Conservation (phyloP, 2,329 filamentous ascomycete genomes). For the Diaporthe caulivora region DNA sequence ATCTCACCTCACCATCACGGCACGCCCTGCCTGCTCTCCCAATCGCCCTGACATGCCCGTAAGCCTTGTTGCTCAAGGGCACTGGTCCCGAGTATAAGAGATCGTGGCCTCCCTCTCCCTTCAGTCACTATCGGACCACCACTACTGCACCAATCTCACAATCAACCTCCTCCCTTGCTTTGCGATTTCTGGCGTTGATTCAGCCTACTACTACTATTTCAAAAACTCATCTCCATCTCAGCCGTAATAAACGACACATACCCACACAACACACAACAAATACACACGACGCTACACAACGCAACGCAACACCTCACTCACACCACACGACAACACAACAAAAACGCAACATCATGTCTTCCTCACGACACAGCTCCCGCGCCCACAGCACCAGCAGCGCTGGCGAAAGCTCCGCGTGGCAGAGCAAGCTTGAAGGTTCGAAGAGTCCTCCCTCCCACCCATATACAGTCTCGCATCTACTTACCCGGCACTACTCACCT, state of each 20-base stretch:
- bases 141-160: conserved; percentile 7
- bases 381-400: conserved; percentile 41
- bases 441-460: neutral
- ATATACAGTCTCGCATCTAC: neutral
- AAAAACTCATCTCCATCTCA: neutral
- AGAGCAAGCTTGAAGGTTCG: conserved; percentile 49
- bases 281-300: neutral
- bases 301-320: neutral
- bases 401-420: conserved; percentile 45
- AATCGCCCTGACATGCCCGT: conserved; percentile 12
- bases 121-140: conserved; percentile 29
- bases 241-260: neutral
- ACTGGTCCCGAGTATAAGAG: conserved; percentile 37
- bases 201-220: neutral
- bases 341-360: conserved; percentile 37
- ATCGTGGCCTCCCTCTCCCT: conserved; percentile 34
- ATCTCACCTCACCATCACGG: conserved; percentile 9
- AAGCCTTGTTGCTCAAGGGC: conserved; percentile 31
- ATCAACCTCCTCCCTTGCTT: conserved; percentile 17
- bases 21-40: conserved; percentile 17
- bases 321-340: conserved; percentile 4
- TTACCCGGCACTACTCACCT: too few relatives aligned
- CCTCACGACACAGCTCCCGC: conserved; percentile 38
- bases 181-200: conserved; percentile 16
- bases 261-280: neutral